phyloP scores from a whole-genome alignment of 2,329 filamentous ascomycete species.

The Diplocarpon mali region DNA sequence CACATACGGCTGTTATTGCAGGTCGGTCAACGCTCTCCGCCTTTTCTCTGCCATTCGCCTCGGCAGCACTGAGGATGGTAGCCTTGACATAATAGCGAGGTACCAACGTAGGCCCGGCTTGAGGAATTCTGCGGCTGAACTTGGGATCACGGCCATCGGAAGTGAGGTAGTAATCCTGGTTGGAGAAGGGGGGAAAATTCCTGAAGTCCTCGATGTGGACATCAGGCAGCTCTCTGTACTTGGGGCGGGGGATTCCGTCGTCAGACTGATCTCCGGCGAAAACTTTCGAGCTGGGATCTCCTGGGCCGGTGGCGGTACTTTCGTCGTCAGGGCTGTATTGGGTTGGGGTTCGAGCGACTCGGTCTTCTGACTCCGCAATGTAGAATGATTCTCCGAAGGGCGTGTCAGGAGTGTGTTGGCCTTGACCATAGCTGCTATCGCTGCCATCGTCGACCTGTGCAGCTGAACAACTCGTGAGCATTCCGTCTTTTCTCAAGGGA shows the following conservation, averaged over 20 bases:
- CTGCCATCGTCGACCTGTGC: not conserved
- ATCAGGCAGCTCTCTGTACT: not conserved
- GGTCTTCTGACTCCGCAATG: no score
- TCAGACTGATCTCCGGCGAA: not conserved
- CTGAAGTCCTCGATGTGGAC: not conserved
- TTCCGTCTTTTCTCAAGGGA: not conserved
- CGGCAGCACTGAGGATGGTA: not conserved
- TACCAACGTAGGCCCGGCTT: not conserved
- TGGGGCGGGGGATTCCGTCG: not conserved
- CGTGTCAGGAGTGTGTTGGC: not conserved
- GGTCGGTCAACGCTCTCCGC: not conserved
- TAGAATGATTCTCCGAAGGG: not conserved
- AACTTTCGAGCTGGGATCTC: no score
- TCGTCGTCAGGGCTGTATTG: no score
- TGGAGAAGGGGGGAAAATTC: conserved; percentile 8
- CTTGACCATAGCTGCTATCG: not conserved
- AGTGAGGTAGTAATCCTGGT: conserved; percentile 9
- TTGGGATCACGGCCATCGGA: conserved; percentile 8
- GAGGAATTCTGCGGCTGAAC: not conserved
- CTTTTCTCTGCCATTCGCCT: no score
- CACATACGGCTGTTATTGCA: not conserved
- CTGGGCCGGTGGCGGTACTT: no score
- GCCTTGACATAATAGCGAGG: not conserved
- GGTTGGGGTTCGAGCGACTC: no score
- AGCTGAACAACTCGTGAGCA: not conserved